phyloP scores from a whole-genome alignment of 2,329 filamentous ascomycete species.

The Coleophoma cylindrospora region DNA sequence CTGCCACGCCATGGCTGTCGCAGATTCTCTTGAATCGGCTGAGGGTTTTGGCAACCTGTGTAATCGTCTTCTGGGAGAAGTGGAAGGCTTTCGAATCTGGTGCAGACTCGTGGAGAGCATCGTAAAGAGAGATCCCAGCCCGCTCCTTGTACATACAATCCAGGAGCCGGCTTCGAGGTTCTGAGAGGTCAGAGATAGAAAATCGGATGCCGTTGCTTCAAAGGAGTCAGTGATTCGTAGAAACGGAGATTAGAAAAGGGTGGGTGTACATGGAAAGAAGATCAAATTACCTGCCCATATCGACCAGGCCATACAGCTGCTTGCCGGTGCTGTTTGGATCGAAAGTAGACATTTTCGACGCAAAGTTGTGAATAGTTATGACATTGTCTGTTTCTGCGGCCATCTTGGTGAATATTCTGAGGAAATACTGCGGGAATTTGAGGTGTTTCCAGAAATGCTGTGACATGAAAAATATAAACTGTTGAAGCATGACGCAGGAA shows the following conservation, averaged over 20 bases:
- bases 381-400: constrained; percentile 13
- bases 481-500: too few species aligned
- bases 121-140: constrained; percentile 79
- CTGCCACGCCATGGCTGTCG: constrained; percentile 60
- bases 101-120: constrained; percentile 59
- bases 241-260: not conserved
- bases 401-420: constrained; percentile 6
- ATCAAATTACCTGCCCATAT: constrained; percentile 27
- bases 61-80: constrained; percentile 54
- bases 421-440: not conserved
- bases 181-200: constrained; percentile 77
- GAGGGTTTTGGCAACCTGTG: constrained; percentile 60
- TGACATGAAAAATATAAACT: too few species aligned
- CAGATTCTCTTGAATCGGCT: constrained; percentile 69
- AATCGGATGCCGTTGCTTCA: constrained; percentile 86
- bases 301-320: constrained; percentile 25
- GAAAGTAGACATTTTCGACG: constrained; percentile 18
- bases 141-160: constrained; percentile 75
- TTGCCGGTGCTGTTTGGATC: constrained; percentile 8
- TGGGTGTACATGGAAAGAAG: not conserved
- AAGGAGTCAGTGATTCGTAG: constrained; percentile 5
- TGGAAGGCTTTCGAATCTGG: constrained; percentile 24
- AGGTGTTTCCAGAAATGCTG: too few species aligned
- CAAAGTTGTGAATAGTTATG: constrained; percentile 25
- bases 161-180: constrained; percentile 65